phyloP scores from a whole-genome alignment of 371 early-diverging fungal genomes.

The Rozella allomycis region DNA sequence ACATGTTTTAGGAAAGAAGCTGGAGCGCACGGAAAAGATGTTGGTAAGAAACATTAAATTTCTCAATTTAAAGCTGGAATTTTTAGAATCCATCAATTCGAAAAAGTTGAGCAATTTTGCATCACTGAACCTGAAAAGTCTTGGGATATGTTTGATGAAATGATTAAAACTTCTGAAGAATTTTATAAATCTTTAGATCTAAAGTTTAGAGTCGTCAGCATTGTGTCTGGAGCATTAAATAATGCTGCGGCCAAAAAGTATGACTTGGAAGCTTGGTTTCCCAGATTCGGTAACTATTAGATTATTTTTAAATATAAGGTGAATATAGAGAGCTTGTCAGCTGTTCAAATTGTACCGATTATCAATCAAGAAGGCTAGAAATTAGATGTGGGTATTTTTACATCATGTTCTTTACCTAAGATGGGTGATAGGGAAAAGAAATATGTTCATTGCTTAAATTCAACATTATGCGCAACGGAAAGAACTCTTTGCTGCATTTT shows the following conservation, averaged over 20 bases:
- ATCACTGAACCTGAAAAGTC: constrained; percentile 90
- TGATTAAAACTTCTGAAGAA: constrained; percentile 81
- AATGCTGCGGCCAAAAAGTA: constrained; percentile 99
- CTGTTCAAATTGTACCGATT: constrained; percentile 99
- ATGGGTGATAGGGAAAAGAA: constrained; percentile 83
- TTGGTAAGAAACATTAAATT: constrained; percentile 97
- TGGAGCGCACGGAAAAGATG: constrained; percentile 97
- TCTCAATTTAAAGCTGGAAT: constrained; percentile 99
- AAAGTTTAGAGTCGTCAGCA: constrained; percentile 85
- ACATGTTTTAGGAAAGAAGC: constrained; percentile 99
- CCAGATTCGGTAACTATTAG: no score
- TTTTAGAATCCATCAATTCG: constrained; percentile 99
- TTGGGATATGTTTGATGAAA: constrained; percentile 92
- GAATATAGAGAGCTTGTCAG: constrained; percentile 97
- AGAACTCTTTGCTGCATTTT: constrained; percentile 93
- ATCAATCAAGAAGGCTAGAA: constrained; percentile 83
- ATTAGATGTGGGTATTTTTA: constrained; percentile 63
- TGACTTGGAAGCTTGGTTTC: constrained; percentile 99
- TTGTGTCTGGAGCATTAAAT: constrained; percentile 95
- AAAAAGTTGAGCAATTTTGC: constrained; percentile 99
- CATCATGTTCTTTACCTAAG: constrained; percentile 7
- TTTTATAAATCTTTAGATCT: constrained; percentile 82
- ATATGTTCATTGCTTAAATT: constrained; percentile 97
- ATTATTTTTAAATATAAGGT: no score
- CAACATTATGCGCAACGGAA: constrained; percentile 94